phyloP scores from a whole-genome alignment of 106 monocot genomes.

The Alisma plantagoaquatica region DNA sequence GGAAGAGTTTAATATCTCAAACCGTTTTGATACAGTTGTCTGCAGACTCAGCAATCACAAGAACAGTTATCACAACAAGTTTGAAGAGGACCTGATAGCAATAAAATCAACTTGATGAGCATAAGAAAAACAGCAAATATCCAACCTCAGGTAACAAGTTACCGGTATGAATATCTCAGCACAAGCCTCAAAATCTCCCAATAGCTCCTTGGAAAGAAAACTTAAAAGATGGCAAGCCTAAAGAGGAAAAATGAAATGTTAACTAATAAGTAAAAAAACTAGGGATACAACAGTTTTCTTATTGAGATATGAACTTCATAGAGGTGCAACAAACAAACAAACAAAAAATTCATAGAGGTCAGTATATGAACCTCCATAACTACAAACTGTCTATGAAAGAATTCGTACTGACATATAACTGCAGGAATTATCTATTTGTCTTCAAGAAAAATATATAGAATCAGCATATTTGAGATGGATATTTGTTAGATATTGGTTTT shows the following conservation, averaged over 20 bases:
- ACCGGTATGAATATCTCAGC: slow-evolving; percentile 98
- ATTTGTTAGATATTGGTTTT: too few species aligned
- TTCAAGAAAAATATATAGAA: too few species aligned
- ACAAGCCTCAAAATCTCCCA: slow-evolving; percentile 95
- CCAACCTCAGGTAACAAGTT: slow-evolving; percentile 1
- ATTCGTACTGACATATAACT: too few species aligned
- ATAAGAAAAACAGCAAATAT: background rate
- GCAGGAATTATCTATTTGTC: too few species aligned
- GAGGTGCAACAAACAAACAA: too few species aligned
- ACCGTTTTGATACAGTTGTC: slow-evolving; percentile 99
- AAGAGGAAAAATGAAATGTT: slow-evolving; percentile 7
- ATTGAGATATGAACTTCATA: too few species aligned
- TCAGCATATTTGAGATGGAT: too few species aligned
- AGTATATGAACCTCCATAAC: too few species aligned
- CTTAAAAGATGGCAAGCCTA: slow-evolving; percentile 89
- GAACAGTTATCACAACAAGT: slow-evolving; percentile 99
- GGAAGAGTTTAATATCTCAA: too few species aligned
- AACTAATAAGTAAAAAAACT: background rate
- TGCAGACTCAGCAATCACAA: slow-evolving; percentile 97
- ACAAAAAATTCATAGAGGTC: too few species aligned
- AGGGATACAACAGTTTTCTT: too few species aligned
- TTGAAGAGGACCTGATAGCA: slow-evolving; percentile 77
- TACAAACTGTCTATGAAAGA: too few species aligned
- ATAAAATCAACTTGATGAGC: background rate
- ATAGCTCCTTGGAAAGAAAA: slow-evolving; percentile 91